These are phyloP conservation scores for Penstemon davidsonii DNA, from an alignment of 257 asterid species.

Conservation along the genomic window DNA sequence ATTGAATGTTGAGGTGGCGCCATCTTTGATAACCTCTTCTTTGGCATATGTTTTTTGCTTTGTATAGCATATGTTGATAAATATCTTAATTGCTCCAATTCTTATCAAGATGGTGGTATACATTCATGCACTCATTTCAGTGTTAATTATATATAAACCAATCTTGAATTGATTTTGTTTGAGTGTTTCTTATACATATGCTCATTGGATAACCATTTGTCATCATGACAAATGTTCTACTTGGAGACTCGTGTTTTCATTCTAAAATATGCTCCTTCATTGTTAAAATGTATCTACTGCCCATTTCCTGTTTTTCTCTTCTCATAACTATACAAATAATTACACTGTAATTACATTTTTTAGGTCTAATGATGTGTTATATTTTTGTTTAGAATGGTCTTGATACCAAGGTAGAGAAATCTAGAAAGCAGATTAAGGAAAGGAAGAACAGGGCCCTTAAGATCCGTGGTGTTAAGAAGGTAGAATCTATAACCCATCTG, in stretches of 20 bases:
- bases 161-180: no score
- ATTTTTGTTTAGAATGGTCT: constrained; percentile 65
- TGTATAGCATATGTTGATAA: no score
- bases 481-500: not conserved
- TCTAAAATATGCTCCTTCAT: not conserved
- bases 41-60: no score
- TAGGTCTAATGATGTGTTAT: not conserved
- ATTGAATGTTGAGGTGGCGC: not conserved
- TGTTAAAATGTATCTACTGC: no score
- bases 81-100: no score
- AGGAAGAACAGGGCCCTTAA: constrained; percentile 86
- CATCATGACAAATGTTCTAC: not conserved
- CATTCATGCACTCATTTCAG: no score
- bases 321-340: not conserved
- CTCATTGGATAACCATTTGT: not conserved
- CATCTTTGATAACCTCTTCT: not conserved
- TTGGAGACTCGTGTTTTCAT: not conserved
- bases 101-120: no score
- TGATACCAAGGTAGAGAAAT: constrained; percentile 83
- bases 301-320: no score
- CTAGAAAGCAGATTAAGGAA: constrained; percentile 88
- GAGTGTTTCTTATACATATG: not conserved
- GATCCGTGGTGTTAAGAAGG: constrained; percentile 96
- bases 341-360: not conserved
- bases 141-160: no score